These are phyloP conservation scores for Sugiyamaella japonica DNA, from an alignment of 1,139 yeast species.

Conservation along the genomic window DNA sequence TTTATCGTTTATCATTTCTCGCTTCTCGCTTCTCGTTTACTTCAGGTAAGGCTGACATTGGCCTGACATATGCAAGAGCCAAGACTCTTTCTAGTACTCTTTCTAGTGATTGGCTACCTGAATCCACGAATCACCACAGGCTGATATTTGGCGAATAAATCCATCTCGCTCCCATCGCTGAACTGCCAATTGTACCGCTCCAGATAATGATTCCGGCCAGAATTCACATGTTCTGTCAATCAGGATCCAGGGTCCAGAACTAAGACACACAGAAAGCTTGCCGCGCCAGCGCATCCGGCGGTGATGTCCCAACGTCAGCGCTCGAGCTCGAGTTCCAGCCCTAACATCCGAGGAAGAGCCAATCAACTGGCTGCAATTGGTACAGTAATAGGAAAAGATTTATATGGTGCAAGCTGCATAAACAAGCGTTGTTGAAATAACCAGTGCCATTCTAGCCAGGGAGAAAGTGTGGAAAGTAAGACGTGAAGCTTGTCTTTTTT, in stretches of 20 bases:
- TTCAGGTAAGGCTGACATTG: no score
- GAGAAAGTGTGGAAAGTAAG: slow-evolving; percentile 4
- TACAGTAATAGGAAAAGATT: slow-evolving; percentile 14
- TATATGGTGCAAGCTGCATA: slow-evolving; percentile 9
- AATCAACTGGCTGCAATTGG: slow-evolving; percentile 20
- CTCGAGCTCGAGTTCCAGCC: slow-evolving; percentile 2
- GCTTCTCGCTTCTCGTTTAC: no score
- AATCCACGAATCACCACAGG: no score
- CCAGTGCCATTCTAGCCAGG: slow-evolving; percentile 3
- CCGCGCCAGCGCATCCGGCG: not conserved
- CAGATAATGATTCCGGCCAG: no score
- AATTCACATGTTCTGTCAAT: no score
- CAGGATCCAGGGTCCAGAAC: no score
- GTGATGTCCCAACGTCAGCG: not conserved
- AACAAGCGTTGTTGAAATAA: not conserved
- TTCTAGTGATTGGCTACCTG: no score
- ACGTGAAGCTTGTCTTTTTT: not conserved
- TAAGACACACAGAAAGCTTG: not conserved
- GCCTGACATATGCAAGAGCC: no score
- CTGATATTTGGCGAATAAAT: no score
- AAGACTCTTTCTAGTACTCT: no score
- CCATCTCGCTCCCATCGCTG: no score
- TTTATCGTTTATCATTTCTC: not conserved
- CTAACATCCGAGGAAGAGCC: slow-evolving; percentile 18
- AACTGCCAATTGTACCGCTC: no score